Evolutionary conservation across 2,329 filamentous ascomycete genomes (phyloP).

Genomic region (Ophiosphaerella korrae): DNA sequence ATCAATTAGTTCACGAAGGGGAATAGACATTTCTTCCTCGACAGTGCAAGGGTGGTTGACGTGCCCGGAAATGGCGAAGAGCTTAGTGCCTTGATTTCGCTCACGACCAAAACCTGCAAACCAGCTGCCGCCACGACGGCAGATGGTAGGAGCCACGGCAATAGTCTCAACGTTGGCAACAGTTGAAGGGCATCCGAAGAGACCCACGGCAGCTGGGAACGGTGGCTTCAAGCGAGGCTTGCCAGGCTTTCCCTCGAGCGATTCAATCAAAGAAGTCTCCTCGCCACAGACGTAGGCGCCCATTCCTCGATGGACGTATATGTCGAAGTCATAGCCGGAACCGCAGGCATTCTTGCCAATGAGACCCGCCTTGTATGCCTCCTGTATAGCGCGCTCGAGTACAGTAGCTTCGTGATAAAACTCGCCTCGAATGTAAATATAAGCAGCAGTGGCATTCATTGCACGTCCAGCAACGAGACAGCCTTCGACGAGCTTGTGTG

Average conservation of each 20-base stretch:
- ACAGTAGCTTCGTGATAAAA: constrained; percentile 96
- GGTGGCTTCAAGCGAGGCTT: constrained; percentile 98
- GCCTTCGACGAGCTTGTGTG: constrained; percentile 97
- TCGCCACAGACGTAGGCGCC: constrained; percentile 98
- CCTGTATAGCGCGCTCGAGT: constrained; percentile 93
- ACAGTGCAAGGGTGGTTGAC: constrained; percentile 99
- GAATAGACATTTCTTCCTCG: constrained; percentile 99
- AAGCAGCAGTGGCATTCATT: constrained; percentile 98
- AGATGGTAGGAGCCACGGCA: constrained; percentile 93
- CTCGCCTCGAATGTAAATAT: constrained; percentile 99
- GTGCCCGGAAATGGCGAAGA: constrained; percentile 97
- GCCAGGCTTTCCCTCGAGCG: constrained; percentile 95
- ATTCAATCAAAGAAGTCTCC: constrained; percentile 97
- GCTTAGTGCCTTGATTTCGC: constrained; percentile 95
- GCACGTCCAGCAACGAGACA: constrained; percentile 94
- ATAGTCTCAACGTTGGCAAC: constrained; percentile 98
- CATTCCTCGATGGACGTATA: constrained; percentile 94
- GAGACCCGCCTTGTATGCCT: constrained; percentile 91
- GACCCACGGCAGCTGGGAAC: constrained; percentile 94
- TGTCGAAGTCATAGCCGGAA: constrained; percentile 96
- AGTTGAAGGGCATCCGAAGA: constrained; percentile 97
- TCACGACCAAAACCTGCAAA: constrained; percentile 94
- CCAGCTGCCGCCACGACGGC: constrained; percentile 88
- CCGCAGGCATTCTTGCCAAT: constrained; percentile 99
- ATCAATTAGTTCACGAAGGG: constrained; percentile 93